Conservation (phyloP, 2,329 filamentous ascomycete species). For the Dothidotthia symphoricarpi region DNA sequence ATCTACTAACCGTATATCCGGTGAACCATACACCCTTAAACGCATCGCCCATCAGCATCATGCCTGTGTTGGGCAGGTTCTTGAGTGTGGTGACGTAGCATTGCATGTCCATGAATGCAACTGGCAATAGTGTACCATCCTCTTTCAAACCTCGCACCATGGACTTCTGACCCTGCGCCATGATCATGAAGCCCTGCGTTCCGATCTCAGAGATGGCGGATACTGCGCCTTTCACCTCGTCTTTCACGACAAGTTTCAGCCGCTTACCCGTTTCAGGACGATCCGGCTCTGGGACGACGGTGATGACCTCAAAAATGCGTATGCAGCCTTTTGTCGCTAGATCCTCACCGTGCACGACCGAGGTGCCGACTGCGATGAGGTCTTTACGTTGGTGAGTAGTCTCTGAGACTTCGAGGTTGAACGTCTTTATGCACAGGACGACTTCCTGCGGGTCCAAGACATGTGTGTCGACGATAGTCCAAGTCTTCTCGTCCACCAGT, state of each 20-base stretch:
- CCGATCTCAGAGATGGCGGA: conserved; percentile 83
- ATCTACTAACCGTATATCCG: conserved; percentile 68
- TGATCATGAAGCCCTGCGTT: conserved; percentile 82
- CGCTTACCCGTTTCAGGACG: conserved; percentile 81
- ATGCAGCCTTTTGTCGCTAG: conserved; percentile 80
- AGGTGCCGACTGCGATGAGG: conserved; percentile 81
- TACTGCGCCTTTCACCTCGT: conserved; percentile 89
- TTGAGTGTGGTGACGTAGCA: conserved; percentile 87
- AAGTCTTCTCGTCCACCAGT: conserved; percentile 73
- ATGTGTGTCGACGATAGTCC: conserved; percentile 74
- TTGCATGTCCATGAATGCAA: conserved; percentile 97
- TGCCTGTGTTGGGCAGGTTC: conserved; percentile 75
- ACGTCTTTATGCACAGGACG: conserved; percentile 75
- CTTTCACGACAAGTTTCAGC: conserved; percentile 81
- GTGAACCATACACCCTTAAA: conserved; percentile 95
- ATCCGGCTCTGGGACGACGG: conserved; percentile 85
- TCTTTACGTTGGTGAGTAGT: conserved; percentile 81
- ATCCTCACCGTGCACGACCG: conserved; percentile 85
- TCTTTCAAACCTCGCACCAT: conserved; percentile 96
- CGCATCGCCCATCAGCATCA: conserved; percentile 85
- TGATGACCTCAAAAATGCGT: conserved; percentile 87
- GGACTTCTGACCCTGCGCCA: conserved; percentile 92
- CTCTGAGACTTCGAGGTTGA: conserved; percentile 88
- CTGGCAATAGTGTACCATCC: conserved; percentile 85
- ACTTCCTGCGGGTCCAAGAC: conserved; percentile 72